Base-by-base conservation (phyloP, 2,329 filamentous ascomycete genomes). In the Tolypocladium inflatum region DNA sequence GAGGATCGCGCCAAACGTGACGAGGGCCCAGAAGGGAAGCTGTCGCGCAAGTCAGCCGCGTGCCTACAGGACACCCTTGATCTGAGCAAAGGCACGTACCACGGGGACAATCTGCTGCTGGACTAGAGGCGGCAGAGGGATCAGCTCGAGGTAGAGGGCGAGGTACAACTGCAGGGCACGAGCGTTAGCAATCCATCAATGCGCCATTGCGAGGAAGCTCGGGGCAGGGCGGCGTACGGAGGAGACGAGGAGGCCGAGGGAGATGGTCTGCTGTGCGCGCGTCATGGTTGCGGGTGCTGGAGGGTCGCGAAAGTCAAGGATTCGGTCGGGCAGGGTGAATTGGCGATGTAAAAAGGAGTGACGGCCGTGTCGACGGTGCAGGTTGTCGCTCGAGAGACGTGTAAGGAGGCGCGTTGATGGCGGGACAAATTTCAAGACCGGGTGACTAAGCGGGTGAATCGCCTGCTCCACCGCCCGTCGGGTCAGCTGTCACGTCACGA, bases 11-110 rank as follows among this genome's bases (percentile, higher is more conserved):
- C 92, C 94, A 70, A 97, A 92, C 26, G 89, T 86, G 64, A 99
- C 89, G 66, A 97, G 80, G 53, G 84, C 85, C 89, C 93, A 99
- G 78, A 97, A 90, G 58, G 94, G 94, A 54, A 97, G 83, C 92
- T 97, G 65, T 13, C 0, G 0, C 11, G 55, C 39, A 61, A 55
- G 56, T 42, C 17, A 58, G 33, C 58, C 54, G 21, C 52, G 51
- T 10, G 33, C 7, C 45, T 1, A 2, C 0, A 15, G 0, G 30
- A 9, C 2, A 6, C 2, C 2, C 37, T 13, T 7, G 45, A 21
- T 0, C 4, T 38, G 26, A 10, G 10, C 48, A 53, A 42, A 21
- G 54, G 41, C 38, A 45, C 39, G 43, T 85, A 97, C 93, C 62
- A 96, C 85, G 42, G 93, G 94, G 62, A 97, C 86, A 66, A 99